These are phyloP conservation scores for Rhodofomes roseus DNA, from an alignment of 1,284 basidiomycete species.

Conservation along the genomic window DNA sequence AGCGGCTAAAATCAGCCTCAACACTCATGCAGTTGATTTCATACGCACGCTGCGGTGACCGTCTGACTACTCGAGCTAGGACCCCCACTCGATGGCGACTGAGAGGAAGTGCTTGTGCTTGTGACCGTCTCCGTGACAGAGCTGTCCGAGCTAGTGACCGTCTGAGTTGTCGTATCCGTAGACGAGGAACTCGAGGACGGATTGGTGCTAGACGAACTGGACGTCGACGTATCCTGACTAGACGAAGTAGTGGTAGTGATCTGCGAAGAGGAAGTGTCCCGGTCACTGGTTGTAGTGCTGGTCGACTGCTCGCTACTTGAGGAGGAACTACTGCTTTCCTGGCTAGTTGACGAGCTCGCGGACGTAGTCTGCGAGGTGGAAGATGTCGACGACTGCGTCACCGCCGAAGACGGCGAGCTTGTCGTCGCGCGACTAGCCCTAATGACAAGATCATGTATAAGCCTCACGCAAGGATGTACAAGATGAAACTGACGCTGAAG, in stretches of 20 bases:
- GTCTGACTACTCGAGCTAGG: background rate
- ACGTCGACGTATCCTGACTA: background rate
- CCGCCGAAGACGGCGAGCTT: background rate
- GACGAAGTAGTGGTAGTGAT: background rate
- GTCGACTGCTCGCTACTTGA: slow-evolving; percentile 1
- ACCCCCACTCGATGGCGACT: background rate
- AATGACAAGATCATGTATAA: background rate
- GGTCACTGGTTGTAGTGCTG: background rate
- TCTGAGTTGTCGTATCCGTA: background rate
- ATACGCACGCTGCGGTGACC: slow-evolving; percentile 2
- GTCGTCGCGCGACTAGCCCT: background rate
- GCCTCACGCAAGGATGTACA: background rate
- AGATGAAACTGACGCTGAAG: slow-evolving; percentile 2
- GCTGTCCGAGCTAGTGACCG: slow-evolving; percentile 5
- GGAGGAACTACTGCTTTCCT: background rate
- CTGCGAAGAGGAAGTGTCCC: background rate
- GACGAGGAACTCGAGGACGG: slow-evolving; percentile 3
- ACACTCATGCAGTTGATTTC: background rate
- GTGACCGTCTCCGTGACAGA: slow-evolving; percentile 14
- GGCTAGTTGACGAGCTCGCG: background rate
- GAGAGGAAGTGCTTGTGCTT: slow-evolving; percentile 2
- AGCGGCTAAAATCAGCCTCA: background rate
- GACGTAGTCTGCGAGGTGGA: background rate
- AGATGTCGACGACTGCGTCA: background rate
- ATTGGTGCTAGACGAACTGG: background rate